Evolutionary conservation across 78 protist genomes (phyloP).

Genomic region (slime mould (Dictyostelium discoideum)): DNA sequence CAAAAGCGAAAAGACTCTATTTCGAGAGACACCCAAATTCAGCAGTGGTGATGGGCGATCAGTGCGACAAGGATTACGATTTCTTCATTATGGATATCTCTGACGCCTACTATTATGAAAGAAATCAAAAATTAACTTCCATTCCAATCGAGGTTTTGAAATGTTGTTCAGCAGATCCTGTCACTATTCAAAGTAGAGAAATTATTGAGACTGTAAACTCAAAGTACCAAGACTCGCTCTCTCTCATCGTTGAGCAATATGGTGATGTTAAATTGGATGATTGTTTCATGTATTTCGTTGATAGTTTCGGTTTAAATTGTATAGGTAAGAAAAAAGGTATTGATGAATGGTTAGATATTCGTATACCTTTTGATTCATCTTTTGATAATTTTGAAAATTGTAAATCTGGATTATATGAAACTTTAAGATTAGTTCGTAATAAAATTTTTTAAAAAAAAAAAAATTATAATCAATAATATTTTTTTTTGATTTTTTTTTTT

Average conservation of each 20-base stretch:
- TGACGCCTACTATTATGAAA: constrained; percentile 37
- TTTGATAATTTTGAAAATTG: constrained; percentile 22
- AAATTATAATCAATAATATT: neutral
- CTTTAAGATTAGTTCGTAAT: neutral
- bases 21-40: constrained; percentile 35
- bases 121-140: constrained; percentile 1
- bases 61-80: neutral
- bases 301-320: constrained; percentile 30
- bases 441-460: constrained; percentile 2
- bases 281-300: constrained; percentile 51
- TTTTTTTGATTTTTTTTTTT: neutral
- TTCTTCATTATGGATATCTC: constrained; percentile 24
- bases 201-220: constrained; percentile 53
- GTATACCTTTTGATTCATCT: constrained; percentile 58
- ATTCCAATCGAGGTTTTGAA: neutral
- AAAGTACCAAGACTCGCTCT: neutral
- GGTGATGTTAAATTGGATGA: constrained; percentile 52
- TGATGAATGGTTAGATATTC: constrained; percentile 73
- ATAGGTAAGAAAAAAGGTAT: constrained; percentile 35
- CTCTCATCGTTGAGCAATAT: constrained; percentile 25
- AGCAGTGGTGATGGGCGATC: neutral
- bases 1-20: neutral
- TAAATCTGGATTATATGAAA: constrained; percentile 52
- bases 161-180: neutral
- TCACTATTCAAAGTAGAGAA: constrained; percentile 32